Percentiles rank a stretch among this genome's conserved stretches.
Conservation (phyloP, 495 filamentous ascomycete genomes). For the Venustampulla echinocandica region DNA sequence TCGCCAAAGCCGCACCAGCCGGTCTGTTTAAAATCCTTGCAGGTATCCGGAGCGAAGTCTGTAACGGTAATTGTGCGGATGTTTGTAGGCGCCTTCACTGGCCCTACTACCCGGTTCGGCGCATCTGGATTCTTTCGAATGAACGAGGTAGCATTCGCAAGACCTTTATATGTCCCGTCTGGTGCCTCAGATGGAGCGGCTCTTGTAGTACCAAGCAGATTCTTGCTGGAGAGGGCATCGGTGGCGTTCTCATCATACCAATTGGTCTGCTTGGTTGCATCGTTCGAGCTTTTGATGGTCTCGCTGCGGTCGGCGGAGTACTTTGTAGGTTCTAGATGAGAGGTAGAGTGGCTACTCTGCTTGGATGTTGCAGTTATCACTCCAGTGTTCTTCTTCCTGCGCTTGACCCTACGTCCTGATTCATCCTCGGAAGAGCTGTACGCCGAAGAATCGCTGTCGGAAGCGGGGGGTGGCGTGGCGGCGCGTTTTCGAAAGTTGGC, state of each 20-base stretch:
- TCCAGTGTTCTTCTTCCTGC: conserved; percentile 60
- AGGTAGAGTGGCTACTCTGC: conserved; percentile 28
- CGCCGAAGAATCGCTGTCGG: conserved; percentile 42
- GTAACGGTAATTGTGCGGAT: conserved; percentile 84
- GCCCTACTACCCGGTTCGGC: conserved; percentile 62
- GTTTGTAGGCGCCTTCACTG: conserved; percentile 82
- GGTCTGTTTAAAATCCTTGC: conserved; percentile 90
- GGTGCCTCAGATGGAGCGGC: conserved; percentile 19
- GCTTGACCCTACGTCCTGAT: conserved; percentile 63
- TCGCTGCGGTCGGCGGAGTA: conserved; percentile 51
- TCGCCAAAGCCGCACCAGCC: conserved; percentile 79
- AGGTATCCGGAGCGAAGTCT: conserved; percentile 89
- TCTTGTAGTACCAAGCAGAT: conserved; percentile 56
- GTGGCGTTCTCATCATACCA: conserved; percentile 71
- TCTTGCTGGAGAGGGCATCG: conserved; percentile 43
- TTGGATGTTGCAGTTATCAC: conserved; percentile 48
- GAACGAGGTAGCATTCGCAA: conserved; percentile 61
- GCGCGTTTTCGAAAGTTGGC: conserved; percentile 74
- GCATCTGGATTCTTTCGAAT: conserved; percentile 80
- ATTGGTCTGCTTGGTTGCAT: conserved; percentile 87
- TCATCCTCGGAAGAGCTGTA: conserved; percentile 76
- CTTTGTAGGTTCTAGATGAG: conserved; percentile 42
- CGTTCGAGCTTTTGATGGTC: conserved; percentile 58
- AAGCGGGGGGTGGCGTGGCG: conserved; percentile 66
- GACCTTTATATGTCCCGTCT: conserved; percentile 70